Percentiles rank a stretch among this genome's conserved stretches.
phyloP scores from a whole-genome alignment of 2,329 filamentous ascomycete species.

The Ophiostoma quercus region DNA sequence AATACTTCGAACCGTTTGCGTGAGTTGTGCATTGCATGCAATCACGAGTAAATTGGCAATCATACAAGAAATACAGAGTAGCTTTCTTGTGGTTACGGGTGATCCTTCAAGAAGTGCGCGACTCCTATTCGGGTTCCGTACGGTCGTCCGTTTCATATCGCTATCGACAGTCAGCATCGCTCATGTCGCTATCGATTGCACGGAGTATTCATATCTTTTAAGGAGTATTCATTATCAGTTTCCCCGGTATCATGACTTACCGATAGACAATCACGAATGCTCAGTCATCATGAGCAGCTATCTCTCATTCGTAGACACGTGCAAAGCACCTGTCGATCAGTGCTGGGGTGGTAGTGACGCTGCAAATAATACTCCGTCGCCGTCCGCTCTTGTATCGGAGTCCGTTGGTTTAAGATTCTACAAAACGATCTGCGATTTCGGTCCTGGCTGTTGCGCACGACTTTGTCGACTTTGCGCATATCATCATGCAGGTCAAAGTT shows the following conservation, averaged over 20 bases:
- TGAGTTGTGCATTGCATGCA: background rate
- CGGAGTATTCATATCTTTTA: background rate
- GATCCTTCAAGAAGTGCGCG: background rate
- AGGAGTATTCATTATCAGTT: background rate
- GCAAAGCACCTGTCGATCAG: background rate
- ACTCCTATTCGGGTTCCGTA: background rate
- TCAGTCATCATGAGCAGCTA: background rate
- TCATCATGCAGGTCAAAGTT: background rate
- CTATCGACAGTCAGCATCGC: background rate
- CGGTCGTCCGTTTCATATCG: background rate
- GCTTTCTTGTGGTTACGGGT: too few relatives aligned
- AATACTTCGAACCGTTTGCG: background rate
- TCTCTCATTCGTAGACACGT: background rate
- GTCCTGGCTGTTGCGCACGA: background rate
- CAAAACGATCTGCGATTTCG: background rate
- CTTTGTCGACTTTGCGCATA: slow-evolving; percentile 2
- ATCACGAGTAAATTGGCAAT: background rate
- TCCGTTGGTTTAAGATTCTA: background rate
- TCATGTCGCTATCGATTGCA: background rate
- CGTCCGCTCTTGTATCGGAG: background rate
- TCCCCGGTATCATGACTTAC: background rate
- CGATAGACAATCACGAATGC: background rate
- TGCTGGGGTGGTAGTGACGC: background rate
- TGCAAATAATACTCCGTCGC: background rate
- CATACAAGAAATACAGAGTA: background rate